Conservation (phyloP, 805 yeast genomes). For the Pichia pseudocactophila region DNA sequence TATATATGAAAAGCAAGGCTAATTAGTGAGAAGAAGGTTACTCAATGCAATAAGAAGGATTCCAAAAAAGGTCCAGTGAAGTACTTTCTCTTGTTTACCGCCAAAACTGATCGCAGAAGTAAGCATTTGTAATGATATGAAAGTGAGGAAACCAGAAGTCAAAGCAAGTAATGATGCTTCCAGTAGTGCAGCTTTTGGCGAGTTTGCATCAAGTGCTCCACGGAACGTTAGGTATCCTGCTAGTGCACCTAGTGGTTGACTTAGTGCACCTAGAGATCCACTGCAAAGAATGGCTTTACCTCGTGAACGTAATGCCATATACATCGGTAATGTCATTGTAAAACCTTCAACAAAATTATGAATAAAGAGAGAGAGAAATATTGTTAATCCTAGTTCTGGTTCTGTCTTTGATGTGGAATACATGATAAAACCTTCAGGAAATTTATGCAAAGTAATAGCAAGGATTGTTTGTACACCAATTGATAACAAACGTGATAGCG, state of each 20-base stretch:
- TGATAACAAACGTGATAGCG: constrained; percentile 66
- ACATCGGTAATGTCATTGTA: constrained; percentile 85
- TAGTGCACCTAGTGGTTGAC: constrained; percentile 87
- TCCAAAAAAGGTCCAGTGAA: constrained; percentile 55
- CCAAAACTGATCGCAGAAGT: constrained; percentile 76
- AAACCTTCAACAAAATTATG: constrained; percentile 95
- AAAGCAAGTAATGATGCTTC: constrained; percentile 61
- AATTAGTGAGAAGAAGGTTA: constrained; percentile 21
- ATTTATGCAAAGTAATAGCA: constrained; percentile 80
- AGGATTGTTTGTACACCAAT: constrained; percentile 87
- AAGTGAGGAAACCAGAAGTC: constrained; percentile 77
- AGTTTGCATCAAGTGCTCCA: constrained; percentile 27
- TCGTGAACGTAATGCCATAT: constrained; percentile 60
- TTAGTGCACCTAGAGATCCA: constrained; percentile 65
- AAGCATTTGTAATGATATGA: constrained; percentile 80
- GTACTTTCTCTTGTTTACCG: constrained; percentile 52
- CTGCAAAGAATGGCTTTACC: constrained; percentile 55
- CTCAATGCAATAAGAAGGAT: constrained; percentile 46
- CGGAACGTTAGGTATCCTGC: constrained; percentile 48
- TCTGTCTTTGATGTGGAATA: constrained; percentile 67
- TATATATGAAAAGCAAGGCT: too few species aligned
- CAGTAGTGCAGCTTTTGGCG: constrained; percentile 31
- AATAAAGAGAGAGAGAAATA: constrained; percentile 74
- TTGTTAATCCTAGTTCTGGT: constrained; percentile 63
- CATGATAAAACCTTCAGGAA: constrained; percentile 92